Evolutionary conservation across 805 yeast genomes (phyloP).

Genomic region (Saccharomycopsis malanga): DNA sequence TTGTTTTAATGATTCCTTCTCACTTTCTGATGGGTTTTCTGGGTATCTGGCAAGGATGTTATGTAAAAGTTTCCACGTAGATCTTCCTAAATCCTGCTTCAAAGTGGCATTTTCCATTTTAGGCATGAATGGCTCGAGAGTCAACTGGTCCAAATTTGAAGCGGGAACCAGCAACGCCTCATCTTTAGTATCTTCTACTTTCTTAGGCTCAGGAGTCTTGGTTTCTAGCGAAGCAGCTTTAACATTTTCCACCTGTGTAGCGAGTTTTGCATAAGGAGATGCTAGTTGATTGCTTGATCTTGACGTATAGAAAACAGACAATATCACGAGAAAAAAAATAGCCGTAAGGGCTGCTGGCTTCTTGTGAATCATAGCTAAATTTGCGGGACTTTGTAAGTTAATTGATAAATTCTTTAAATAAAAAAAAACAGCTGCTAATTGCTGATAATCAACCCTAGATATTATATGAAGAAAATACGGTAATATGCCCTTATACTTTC

Average conservation of each 20-base stretch:
- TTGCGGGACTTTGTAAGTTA: no score
- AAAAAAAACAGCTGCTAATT: no score
- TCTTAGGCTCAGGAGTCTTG: conserved; percentile 5
- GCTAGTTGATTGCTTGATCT: conserved; percentile 16
- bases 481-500: no score
- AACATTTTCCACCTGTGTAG: neutral
- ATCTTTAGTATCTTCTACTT: neutral
- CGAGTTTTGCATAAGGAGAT: neutral
- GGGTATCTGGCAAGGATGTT: conserved; percentile 91
- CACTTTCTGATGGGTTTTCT: conserved; percentile 60
- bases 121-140: conserved; percentile 68
- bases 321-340: conserved; percentile 3
- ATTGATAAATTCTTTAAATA: no score
- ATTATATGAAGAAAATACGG: no score
- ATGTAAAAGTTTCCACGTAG: conserved; percentile 88
- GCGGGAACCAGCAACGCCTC: neutral
- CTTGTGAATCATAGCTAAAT: no score
- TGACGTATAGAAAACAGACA: conserved; percentile 18
- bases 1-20: conserved; percentile 52
- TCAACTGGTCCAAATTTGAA: neutral
- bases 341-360: no score
- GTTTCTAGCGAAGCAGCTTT: neutral
- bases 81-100: conserved; percentile 68
- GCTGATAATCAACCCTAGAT: no score
- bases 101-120: conserved; percentile 82